Conservation (phyloP, 1,284 basidiomycete genomes). For the Neotropicomus parvogracilis region DNA sequence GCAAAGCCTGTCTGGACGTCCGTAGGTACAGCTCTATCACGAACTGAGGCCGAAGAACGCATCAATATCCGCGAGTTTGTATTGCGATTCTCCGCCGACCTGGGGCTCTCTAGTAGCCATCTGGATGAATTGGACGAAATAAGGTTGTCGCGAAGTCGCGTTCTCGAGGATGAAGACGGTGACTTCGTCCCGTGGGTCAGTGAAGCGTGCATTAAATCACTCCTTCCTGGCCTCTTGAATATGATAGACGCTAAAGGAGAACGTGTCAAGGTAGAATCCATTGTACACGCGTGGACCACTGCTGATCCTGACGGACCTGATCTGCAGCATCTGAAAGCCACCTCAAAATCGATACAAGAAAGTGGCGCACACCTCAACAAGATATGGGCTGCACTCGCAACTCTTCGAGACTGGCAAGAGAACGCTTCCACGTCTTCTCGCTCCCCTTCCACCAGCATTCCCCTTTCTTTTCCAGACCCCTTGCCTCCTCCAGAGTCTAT, state of each 20-base stretch:
- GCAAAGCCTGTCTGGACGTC: slow-evolving; percentile 48
- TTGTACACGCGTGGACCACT: slow-evolving; percentile 21
- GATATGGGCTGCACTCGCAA: slow-evolving; percentile 54
- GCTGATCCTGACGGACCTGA: slow-evolving; percentile 1
- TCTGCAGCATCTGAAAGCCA: slow-evolving; percentile 41
- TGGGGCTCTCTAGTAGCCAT: slow-evolving; percentile 52
- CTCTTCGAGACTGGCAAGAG: slow-evolving; percentile 41
- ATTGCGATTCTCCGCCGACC: slow-evolving; percentile 54
- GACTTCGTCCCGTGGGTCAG: slow-evolving; percentile 55
- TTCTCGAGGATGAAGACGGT: slow-evolving; percentile 38
- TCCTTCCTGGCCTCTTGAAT: slow-evolving; percentile 56
- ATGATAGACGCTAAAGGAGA: slow-evolving; percentile 46
- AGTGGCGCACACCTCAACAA: slow-evolving; percentile 54
- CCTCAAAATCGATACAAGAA: slow-evolving; percentile 49
- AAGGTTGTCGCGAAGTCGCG: slow-evolving; percentile 37
- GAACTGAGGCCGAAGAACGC: slow-evolving; percentile 51
- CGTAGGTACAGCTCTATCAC: slow-evolving; percentile 43
- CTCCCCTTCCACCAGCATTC: slow-evolving; percentile 16
- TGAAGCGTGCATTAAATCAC: slow-evolving; percentile 57
- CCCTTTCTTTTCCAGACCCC: slow-evolving; percentile 51
- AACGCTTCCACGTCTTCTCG: slow-evolving; percentile 19
- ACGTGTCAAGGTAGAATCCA: slow-evolving; percentile 34
- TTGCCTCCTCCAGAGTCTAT: slow-evolving; percentile 42
- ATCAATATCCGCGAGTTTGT: slow-evolving; percentile 72
- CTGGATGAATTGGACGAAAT: slow-evolving; percentile 67